Percentiles rank a stretch among this genome's conserved stretches.
These are phyloP conservation scores for Pythium guiyangense DNA, from an alignment of 352 stramenopile genomes.

Conservation along the genomic window DNA sequence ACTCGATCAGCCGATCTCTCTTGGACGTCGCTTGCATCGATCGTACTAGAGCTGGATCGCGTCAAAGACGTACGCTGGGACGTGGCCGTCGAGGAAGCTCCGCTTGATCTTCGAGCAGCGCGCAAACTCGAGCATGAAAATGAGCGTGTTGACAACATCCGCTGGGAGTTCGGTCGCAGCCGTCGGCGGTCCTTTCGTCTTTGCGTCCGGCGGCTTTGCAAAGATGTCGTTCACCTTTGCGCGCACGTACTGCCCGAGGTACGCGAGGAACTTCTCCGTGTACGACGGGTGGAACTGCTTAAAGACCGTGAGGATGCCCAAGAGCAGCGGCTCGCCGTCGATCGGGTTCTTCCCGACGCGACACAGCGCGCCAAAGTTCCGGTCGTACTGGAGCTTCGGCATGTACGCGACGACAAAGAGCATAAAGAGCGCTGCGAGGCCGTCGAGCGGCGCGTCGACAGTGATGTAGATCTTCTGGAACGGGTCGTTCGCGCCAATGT, in stretches of 20 bases:
- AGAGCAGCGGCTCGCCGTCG: constrained; percentile 88
- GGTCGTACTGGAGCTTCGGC: constrained; percentile 91
- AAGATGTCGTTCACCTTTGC: constrained; percentile 86
- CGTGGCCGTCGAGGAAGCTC: constrained; percentile 73
- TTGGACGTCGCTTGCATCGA: too few relatives aligned
- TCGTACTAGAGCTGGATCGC: constrained; percentile 83
- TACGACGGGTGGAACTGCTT: constrained; percentile 95
- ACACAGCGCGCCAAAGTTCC: constrained; percentile 87
- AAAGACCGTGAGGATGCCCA: constrained; percentile 90
- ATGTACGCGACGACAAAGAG: constrained; percentile 93
- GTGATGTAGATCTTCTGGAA: constrained; percentile 94
- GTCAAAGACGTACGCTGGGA: constrained; percentile 89
- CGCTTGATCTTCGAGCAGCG: constrained; percentile 82
- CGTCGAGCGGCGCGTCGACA: constrained; percentile 87
- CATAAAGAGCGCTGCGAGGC: constrained; percentile 88
- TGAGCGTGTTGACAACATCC: constrained; percentile 83
- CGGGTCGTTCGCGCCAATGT: constrained; percentile 90
- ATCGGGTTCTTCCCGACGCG: constrained; percentile 90
- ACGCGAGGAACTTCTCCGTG: constrained; percentile 90
- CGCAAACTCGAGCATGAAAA: constrained; percentile 89
- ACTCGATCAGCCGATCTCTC: too few relatives aligned
- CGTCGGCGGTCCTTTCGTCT: constrained; percentile 48
- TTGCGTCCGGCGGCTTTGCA: constrained; percentile 16
- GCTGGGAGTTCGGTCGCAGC: constrained; percentile 50
- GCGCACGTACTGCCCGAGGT: constrained; percentile 91